These are phyloP conservation scores for Trichomonas vaginalis DNA, from an alignment of 208 protist genomes.

Conservation along the genomic window DNA sequence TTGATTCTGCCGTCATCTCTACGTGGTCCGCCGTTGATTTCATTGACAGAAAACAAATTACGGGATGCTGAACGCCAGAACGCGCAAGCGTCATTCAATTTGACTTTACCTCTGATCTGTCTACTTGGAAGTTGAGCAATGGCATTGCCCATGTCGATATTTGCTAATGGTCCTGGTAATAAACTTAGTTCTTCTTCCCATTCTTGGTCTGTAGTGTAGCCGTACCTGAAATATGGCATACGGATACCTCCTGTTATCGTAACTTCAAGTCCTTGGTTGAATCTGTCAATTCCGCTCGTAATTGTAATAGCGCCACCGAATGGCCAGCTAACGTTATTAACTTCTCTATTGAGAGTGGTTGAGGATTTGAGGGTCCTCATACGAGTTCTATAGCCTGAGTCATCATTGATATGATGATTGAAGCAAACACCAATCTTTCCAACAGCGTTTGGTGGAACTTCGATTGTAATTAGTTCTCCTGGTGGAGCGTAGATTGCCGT, in stretches of 20 bases:
- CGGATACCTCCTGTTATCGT: not conserved
- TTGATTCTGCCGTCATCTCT: too few species aligned
- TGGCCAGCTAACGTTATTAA: not conserved
- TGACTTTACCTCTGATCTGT: too few species aligned
- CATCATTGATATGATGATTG: not conserved
- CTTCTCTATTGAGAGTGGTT: not conserved
- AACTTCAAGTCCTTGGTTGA: not conserved
- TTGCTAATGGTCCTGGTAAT: not conserved
- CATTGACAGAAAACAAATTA: not conserved
- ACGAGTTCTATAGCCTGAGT: too few species aligned
- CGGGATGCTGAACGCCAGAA: not conserved
- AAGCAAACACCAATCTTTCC: not conserved
- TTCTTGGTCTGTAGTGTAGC: not conserved
- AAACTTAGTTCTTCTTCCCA: not conserved
- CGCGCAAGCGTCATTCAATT: not conserved
- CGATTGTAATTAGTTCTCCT: not conserved
- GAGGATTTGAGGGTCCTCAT: not conserved
- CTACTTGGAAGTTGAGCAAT: too few species aligned
- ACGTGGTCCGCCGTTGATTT: not conserved
- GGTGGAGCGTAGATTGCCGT: not conserved
- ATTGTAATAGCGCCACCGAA: not conserved
- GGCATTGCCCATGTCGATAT: not conserved
- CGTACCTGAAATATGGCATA: not conserved
- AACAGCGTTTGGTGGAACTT: not conserved
- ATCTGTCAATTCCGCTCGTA: not conserved